These are phyloP conservation scores for Tulasnella sp. DNA, from an alignment of 768 basidiomycete species.

Conservation along the genomic window DNA sequence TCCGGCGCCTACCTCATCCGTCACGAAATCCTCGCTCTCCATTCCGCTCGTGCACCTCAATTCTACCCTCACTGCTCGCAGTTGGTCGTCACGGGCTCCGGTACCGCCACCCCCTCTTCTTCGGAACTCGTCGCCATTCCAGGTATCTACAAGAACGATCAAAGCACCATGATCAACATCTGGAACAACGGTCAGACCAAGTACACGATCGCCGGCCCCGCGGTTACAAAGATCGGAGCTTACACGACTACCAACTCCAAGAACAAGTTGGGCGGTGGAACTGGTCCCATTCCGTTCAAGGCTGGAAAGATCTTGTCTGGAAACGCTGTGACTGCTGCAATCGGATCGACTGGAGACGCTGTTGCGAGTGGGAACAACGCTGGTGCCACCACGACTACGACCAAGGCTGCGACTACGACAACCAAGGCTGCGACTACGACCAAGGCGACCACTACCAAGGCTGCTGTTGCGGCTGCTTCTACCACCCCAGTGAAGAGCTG, in stretches of 20 bases:
- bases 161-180: constrained; percentile 30
- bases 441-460: constrained; percentile 5
- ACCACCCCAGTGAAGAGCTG: not conserved
- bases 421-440: constrained; percentile 4
- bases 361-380: not conserved
- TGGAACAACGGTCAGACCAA: constrained; percentile 28
- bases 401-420: too few relatives aligned
- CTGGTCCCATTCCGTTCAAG: not conserved
- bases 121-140: constrained; percentile 31
- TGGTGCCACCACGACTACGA: not conserved
- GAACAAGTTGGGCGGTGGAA: constrained; percentile 14
- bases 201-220: constrained; percentile 31
- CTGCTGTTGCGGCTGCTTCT: constrained; percentile 1
- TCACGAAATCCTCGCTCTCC: constrained; percentile 29
- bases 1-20: constrained; percentile 33
- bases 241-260: not conserved
- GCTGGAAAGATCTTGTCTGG: constrained; percentile 19
- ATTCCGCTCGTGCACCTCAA: constrained; percentile 31
- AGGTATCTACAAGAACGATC: constrained; percentile 30
- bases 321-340: not conserved
- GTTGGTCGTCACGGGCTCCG: constrained; percentile 25
- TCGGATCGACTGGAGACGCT: not conserved
- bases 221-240: not conserved
- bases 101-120: constrained; percentile 29
- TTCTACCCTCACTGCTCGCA: constrained; percentile 36